These are phyloP conservation scores for Cladosporium sphaerospermum DNA, from an alignment of 2,329 filamentous ascomycete species.

Conservation along the genomic window DNA sequence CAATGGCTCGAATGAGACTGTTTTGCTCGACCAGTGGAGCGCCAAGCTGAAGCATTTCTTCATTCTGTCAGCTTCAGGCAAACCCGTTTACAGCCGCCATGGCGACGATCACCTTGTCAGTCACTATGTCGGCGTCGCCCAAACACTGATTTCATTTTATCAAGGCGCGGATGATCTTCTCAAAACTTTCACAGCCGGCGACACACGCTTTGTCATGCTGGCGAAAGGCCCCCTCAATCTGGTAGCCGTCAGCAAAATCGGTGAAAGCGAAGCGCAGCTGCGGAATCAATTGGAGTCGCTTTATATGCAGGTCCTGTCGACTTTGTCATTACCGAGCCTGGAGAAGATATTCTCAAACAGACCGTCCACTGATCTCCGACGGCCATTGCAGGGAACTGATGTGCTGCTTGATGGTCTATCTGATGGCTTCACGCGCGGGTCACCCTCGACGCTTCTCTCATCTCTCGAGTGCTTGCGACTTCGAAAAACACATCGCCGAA, in stretches of 20 bases:
- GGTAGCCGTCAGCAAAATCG: conserved; percentile 83
- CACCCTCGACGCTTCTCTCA: conserved; percentile 78
- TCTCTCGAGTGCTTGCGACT: conserved; percentile 91
- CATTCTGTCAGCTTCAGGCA: conserved; percentile 90
- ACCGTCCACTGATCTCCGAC: conserved; percentile 87
- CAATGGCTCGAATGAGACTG: conserved; percentile 50
- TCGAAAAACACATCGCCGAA: conserved; percentile 75
- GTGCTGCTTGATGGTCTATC: conserved; percentile 83
- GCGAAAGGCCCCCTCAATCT: conserved; percentile 85
- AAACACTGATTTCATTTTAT: conserved; percentile 97
- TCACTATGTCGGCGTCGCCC: conserved; percentile 87
- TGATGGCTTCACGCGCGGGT: conserved; percentile 90
- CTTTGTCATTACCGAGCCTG: conserved; percentile 80
- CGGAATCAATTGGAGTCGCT: conserved; percentile 82
- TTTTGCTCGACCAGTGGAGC: conserved; percentile 69
- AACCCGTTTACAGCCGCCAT: conserved; percentile 94
- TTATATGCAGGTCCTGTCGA: conserved; percentile 98
- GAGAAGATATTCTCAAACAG: conserved; percentile 81
- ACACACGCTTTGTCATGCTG: conserved; percentile 76
- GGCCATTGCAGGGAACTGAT: conserved; percentile 87
- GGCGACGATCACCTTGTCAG: conserved; percentile 87
- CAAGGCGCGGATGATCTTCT: conserved; percentile 72
- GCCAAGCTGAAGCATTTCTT: conserved; percentile 95
- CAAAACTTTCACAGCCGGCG: conserved; percentile 78
- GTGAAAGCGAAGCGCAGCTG: conserved; percentile 87